Percentiles rank a stretch among this genome's conserved stretches.
Conservation (phyloP, 192 early-diverging fungal species). For the Haplosporangium gracile region DNA sequence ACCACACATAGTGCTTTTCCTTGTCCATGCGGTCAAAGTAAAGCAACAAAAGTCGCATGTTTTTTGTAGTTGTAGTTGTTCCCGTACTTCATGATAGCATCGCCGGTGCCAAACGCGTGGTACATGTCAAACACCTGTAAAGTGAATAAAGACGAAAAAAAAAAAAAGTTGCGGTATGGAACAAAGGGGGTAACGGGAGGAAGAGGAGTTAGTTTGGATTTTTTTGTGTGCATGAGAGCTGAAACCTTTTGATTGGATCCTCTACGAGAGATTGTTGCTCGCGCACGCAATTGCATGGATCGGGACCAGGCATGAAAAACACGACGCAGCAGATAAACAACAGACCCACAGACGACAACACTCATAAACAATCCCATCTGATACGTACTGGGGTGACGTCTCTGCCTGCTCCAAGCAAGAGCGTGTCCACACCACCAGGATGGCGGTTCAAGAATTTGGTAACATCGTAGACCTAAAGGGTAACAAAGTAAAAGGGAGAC, state of each 20-base stretch:
- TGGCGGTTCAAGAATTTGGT: conserved; percentile 63
- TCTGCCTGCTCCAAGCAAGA: conserved; percentile 61
- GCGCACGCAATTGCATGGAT: conserved; percentile 5
- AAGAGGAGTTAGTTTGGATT: neutral
- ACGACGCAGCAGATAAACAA: neutral
- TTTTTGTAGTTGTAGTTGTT: neutral
- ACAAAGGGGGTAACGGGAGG: neutral
- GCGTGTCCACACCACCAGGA: conserved; percentile 63
- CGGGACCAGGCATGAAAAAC: conserved; percentile 3
- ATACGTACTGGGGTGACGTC: conserved; percentile 67
- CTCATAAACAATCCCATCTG: neutral
- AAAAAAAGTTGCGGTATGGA: neutral
- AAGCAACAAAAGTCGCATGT: neutral
- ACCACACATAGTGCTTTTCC: neutral
- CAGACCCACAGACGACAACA: neutral
- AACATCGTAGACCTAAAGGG: conserved; percentile 62
- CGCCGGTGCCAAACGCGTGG: conserved; percentile 58
- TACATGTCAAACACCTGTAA: conserved; percentile 61
- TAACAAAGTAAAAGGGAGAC: neutral
- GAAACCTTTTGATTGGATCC: conserved; percentile 1
- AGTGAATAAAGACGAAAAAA: neutral
- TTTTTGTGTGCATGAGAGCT: neutral
- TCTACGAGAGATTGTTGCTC: neutral
- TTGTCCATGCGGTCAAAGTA: neutral
- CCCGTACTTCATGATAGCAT: conserved; percentile 57